Percentiles rank a stretch among this genome's conserved stretches.
These are phyloP conservation scores for Pseudogymnoascus sp. DNA, from an alignment of 2,329 filamentous ascomycete genomes.

Conservation along the genomic window DNA sequence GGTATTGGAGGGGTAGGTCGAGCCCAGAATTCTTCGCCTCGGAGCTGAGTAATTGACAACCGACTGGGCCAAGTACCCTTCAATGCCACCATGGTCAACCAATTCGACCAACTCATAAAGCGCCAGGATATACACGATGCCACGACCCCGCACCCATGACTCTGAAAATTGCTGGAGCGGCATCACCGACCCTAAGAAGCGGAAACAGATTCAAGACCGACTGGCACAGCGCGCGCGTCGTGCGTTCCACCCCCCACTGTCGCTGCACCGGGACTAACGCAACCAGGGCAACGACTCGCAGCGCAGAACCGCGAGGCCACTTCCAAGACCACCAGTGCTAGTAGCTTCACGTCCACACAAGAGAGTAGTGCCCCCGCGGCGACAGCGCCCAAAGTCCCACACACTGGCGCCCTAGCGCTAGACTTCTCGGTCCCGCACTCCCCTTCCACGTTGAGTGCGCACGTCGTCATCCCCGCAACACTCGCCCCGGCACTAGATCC, in stretches of 20 bases:
- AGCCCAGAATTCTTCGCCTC: neutral
- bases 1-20: neutral
- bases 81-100: neutral
- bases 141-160: neutral
- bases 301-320: neutral
- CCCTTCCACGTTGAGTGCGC: neutral
- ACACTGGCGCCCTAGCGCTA: neutral
- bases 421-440: neutral
- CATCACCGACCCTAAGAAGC: slow-evolving; percentile 14
- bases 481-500: neutral
- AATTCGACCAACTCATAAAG: neutral
- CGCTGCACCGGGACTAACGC: neutral
- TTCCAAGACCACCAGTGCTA: neutral
- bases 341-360: neutral
- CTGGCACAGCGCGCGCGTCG: slow-evolving; percentile 18
- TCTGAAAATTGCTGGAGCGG: slow-evolving; percentile 15
- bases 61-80: neutral
- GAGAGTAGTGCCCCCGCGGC: neutral
- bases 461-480: neutral
- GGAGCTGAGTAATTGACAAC: neutral
- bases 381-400: neutral
- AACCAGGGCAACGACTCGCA: neutral
- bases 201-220: slow-evolving; percentile 19
- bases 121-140: neutral
- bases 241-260: slow-evolving; percentile 10